Evolutionary conservation across 2,329 filamentous ascomycete species (phyloP).

Genomic region (Chrysoporthe deuterocubensis): DNA sequence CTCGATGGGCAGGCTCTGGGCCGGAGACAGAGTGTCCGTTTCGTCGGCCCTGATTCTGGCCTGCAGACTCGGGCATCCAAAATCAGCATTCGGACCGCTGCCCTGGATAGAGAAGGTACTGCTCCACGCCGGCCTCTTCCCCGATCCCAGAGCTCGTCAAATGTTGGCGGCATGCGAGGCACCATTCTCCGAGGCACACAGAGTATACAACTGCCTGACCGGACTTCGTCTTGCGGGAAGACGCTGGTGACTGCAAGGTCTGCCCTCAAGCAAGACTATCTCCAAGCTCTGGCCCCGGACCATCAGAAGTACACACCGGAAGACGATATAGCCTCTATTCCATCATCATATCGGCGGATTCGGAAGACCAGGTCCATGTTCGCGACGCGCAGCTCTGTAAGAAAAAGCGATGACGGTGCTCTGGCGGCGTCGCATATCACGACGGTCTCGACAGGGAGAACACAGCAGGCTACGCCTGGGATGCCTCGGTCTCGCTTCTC

Average conservation of each 20-base stretch:
- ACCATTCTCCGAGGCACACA: conserved; percentile 1
- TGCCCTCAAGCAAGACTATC: conserved; percentile 36
- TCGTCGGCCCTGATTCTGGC: conserved; percentile 41
- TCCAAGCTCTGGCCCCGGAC: conserved; percentile 42
- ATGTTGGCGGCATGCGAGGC: conserved; percentile 11
- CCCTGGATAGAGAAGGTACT: not conserved
- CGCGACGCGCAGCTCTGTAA: conserved; percentile 36
- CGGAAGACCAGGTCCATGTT: conserved; percentile 62
- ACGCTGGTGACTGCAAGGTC: conserved; percentile 7
- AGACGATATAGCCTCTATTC: conserved; percentile 51
- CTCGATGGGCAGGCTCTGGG: conserved; percentile 36
- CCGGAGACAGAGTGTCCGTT: conserved; percentile 61
- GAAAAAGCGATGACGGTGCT: conserved; percentile 22
- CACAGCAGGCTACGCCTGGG: not conserved
- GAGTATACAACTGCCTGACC: conserved; percentile 17
- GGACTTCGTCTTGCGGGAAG: conserved; percentile 24
- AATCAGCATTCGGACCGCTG: conserved; percentile 20
- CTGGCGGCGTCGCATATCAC: not conserved
- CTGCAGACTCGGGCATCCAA: conserved; percentile 25
- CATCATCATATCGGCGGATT: conserved; percentile 53
- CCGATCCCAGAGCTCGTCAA: conserved; percentile 18
- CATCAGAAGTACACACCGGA: conserved; percentile 52
- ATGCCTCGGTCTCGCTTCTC: conserved; percentile 21
- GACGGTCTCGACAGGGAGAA: not conserved
- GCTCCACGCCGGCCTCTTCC: conserved; percentile 11